A percentile compares a stretch with the other conserved stretches of the same genome.
Conservation (phyloP, 257 asterid genomes). For the Lantana camara region DNA sequence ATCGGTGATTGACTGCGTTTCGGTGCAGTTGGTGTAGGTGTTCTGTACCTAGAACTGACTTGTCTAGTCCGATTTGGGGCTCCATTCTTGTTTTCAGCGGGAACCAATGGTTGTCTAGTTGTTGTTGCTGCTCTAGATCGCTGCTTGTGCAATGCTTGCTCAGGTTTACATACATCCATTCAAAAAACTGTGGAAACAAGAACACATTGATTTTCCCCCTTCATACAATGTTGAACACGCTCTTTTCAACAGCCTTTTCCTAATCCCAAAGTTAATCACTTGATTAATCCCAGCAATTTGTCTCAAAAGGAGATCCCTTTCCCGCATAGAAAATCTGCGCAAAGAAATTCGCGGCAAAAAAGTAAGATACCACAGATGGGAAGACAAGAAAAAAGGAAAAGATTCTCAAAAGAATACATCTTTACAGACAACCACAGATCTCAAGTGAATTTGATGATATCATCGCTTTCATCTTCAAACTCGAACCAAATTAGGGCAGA, state of each 20-base stretch:
- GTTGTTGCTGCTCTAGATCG: conserved; percentile 46
- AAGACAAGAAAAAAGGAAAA: conserved; percentile 46
- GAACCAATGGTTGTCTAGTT: conserved; percentile 44
- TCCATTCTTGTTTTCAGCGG: conserved; percentile 69
- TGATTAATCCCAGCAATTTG: conserved; percentile 28
- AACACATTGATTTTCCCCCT: conserved; percentile 52
- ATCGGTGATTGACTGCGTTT: conserved; percentile 65
- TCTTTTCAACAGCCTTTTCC: conserved; percentile 28
- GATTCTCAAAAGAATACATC: conserved; percentile 58
- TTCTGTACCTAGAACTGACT: conserved; percentile 76
- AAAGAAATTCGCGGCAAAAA: conserved; percentile 37
- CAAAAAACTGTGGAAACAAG: conserved; percentile 46
- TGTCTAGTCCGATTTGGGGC: conserved; percentile 53
- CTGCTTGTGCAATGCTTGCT: conserved; percentile 54
- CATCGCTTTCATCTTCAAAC: conserved; percentile 34
- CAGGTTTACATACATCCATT: conserved; percentile 74
- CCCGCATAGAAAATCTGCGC: conserved; percentile 52
- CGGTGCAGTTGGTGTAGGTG: conserved; percentile 63
- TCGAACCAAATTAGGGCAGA: conserved; percentile 39
- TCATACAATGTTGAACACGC: conserved; percentile 35
- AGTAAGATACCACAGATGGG: conserved; percentile 52
- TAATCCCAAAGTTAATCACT: conserved; percentile 36
- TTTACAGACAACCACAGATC: conserved; percentile 61
- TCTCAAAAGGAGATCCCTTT: conserved; percentile 43
- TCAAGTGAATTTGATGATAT: conserved; percentile 38